Conservation (phyloP, 2,329 filamentous ascomycete genomes). For the Trichoderma pleuroti region DNA sequence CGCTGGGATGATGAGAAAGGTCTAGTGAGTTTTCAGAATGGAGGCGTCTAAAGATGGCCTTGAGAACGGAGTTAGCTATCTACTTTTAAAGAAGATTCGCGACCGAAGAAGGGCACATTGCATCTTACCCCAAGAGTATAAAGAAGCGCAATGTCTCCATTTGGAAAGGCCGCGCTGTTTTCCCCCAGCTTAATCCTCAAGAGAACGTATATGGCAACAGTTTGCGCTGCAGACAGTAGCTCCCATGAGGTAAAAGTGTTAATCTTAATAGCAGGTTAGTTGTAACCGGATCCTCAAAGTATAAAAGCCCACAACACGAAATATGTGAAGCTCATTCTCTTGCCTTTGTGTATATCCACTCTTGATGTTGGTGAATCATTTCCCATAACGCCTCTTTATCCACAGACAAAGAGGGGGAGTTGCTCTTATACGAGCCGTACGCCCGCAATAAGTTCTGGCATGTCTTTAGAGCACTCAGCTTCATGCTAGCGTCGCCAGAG, state of each 20-base stretch:
- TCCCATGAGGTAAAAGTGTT: background rate
- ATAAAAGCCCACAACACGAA: background rate
- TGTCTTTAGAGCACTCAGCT: background rate
- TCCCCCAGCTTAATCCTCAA: conserved; percentile 1
- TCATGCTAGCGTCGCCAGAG: background rate
- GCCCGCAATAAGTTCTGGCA: background rate
- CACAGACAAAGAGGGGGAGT: background rate
- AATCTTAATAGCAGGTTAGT: background rate
- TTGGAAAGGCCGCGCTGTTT: background rate
- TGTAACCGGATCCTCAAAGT: background rate
- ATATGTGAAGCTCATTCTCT: background rate
- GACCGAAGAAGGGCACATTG: background rate
- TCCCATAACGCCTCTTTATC: background rate
- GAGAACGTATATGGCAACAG: background rate
- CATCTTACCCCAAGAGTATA: conserved; percentile 11
- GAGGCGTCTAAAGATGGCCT: background rate
- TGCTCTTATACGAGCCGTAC: background rate
- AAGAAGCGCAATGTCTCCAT: conserved; percentile 14
- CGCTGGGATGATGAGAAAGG: background rate
- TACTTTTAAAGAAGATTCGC: background rate
- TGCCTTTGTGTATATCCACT: conserved; percentile 15
- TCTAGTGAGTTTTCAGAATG: background rate
- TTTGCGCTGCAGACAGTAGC: conserved; percentile 4
- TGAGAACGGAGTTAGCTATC: background rate
- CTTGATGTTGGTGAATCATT: conserved; percentile 13